Base-by-base conservation (phyloP, 2,329 filamentous ascomycete genomes). In the Trichoderma polysporum region DNA sequence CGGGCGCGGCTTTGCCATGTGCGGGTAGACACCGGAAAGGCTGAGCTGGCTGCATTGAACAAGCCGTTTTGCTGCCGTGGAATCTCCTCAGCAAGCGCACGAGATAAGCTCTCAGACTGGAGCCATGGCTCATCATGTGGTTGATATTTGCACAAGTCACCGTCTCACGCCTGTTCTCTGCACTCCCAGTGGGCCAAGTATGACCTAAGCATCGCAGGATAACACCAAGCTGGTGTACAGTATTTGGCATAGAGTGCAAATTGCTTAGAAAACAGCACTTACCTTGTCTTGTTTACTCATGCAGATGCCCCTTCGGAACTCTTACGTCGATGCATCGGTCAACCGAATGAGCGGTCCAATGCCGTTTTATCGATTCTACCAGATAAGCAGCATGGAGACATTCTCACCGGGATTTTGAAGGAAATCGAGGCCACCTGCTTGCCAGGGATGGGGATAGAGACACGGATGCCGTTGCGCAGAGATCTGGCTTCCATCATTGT, bases 401-500 rank as follows among this genome's bases (percentile, higher is more conserved):
- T 29, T 49, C 39, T 57, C 62, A 49, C 39, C 52, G 62, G 19
- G 17, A 15, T 27, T 37, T 12, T 19, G 22, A 29, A 19, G 41
- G 47, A 10, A 45, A 10, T 63, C 41, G 12, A 49, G 41, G 31
- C 39, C 31, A 45, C 31, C 25, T 37, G 39, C 47, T 53, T 47
- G 19, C 45, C 53, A 22, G 19, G 22, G 25, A 39, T 19, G 41
- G 35, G 47, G 31, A 45, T 41, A 37, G 29, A 37, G 39, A 19
- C 66, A 49, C 15, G 66, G 50, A 49, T 63, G 59, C 41, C 58
- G 61, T 63, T 67, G 61, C 66, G 33, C 56, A 45, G 66, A 53
- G 31, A 49, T 52, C 58, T 49, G 19, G 45, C 45, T 66, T 61
- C 63, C 67, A 68, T 68, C 67, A 68, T 66, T 66, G 56, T 68